A percentile compares a stretch with the other conserved stretches of the same genome.
phyloP scores from a whole-genome alignment of 768 basidiomycete genomes.

The Hysterangium stoloniferum region DNA sequence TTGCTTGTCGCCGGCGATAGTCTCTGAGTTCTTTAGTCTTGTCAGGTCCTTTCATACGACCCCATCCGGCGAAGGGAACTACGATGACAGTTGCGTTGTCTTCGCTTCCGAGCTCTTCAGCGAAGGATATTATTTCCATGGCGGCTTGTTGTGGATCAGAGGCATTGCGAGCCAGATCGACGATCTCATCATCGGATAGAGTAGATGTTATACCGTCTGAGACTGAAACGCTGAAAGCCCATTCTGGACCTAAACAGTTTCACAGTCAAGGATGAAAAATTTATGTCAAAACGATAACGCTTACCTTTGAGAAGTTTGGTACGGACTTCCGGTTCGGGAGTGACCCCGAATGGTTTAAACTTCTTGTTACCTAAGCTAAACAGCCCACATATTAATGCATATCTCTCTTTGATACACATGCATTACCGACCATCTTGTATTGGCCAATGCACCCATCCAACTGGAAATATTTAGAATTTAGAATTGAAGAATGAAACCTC shows the following conservation, averaged over 20 bases:
- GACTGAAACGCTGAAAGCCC: slow-evolving; percentile 82
- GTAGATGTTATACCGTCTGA: slow-evolving; percentile 92
- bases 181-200: slow-evolving; percentile 89
- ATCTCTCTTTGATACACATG: neutral
- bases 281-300: slow-evolving; percentile 13
- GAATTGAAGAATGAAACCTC: neutral
- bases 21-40: slow-evolving; percentile 75
- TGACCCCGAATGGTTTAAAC: slow-evolving; percentile 86
- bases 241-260: slow-evolving; percentile 52
- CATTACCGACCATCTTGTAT: slow-evolving; percentile 68
- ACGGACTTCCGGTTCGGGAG: slow-evolving; percentile 85
- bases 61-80: slow-evolving; percentile 91
- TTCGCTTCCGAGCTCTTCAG: slow-evolving; percentile 79
- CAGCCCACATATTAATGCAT: too few species aligned
- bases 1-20: slow-evolving; percentile 68
- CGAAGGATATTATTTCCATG: slow-evolving; percentile 71
- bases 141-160: slow-evolving; percentile 75
- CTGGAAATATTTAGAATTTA: slow-evolving; percentile 28
- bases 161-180: slow-evolving; percentile 75
- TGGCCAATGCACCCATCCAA: slow-evolving; percentile 93
- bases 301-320: slow-evolving; percentile 69
- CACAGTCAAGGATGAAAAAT: neutral
- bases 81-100: slow-evolving; percentile 92
- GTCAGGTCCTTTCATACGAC: slow-evolving; percentile 70
- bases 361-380: slow-evolving; percentile 72